Percentiles rank a stretch among this genome's conserved stretches.
Evolutionary conservation across 805 yeast genomes (phyloP).

Genomic region (Candida mattraensis): DNA sequence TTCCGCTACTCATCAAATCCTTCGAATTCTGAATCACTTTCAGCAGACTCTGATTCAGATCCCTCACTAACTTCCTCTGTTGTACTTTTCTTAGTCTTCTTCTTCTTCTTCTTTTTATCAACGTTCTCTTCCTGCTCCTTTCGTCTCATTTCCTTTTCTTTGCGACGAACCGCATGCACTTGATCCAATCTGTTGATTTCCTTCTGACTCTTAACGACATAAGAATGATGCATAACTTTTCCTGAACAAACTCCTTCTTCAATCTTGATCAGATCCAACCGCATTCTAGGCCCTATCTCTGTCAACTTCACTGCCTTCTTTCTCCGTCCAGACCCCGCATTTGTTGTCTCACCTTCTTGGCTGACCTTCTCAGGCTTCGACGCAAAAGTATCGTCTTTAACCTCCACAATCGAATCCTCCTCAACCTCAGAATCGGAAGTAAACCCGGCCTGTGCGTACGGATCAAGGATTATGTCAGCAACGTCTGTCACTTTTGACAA

Average conservation of each 20-base stretch:
- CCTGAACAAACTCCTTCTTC: conserved; percentile 93
- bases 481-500: conserved; percentile 68
- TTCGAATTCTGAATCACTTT: conserved; percentile 28
- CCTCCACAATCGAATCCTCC: conserved; percentile 80
- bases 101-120: conserved; percentile 68
- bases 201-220: conserved; percentile 57
- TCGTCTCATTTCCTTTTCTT: conserved; percentile 68
- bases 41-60: conserved; percentile 31
- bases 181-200: conserved; percentile 65
- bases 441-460: conserved; percentile 70
- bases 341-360: conserved; percentile 5
- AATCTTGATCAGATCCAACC: conserved; percentile 73
- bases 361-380: conserved; percentile 13
- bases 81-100: conserved; percentile 66
- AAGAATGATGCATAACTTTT: conserved; percentile 81
- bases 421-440: conserved; percentile 94
- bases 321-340: conserved; percentile 27
- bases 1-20: conserved; percentile 9
- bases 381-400: conserved; percentile 35
- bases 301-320: conserved; percentile 89
- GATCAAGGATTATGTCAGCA: conserved; percentile 80
- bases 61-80: conserved; percentile 37
- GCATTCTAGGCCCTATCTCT: conserved; percentile 90
- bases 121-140: conserved; percentile 79
- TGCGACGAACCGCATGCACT: conserved; percentile 60